Conservation (phyloP, 2,329 filamentous ascomycete genomes). For the Trichophyton equinum region DNA sequence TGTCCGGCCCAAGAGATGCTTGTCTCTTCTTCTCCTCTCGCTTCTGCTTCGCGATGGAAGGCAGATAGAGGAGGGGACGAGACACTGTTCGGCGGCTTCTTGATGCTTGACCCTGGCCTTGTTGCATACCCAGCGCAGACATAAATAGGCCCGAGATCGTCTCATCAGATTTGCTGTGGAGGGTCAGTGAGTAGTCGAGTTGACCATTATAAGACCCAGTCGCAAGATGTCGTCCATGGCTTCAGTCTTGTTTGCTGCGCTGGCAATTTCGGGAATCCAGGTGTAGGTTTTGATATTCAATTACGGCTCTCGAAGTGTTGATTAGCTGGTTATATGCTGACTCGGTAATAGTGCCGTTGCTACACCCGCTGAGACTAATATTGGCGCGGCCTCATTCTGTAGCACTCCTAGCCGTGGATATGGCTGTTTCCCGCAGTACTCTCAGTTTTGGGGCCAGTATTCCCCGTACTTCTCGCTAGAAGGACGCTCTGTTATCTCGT, state of each 20-base stretch:
- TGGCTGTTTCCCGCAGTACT: constrained; percentile 28
- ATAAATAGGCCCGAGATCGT: background rate
- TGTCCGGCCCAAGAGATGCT: too few relatives aligned
- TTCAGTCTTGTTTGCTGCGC: background rate
- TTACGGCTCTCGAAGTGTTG: background rate
- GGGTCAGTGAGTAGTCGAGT: too few relatives aligned
- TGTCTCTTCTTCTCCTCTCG: too few relatives aligned
- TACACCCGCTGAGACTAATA: background rate
- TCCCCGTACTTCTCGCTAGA: constrained; percentile 65
- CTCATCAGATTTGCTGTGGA: background rate
- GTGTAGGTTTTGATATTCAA: background rate
- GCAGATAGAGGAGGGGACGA: background rate
- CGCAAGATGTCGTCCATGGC: background rate
- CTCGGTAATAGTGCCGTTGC: background rate
- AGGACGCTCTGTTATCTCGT: constrained; percentile 47
- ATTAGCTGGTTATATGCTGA: background rate
- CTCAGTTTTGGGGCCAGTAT: constrained; percentile 74
- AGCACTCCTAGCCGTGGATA: constrained; percentile 5
- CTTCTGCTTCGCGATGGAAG: too few relatives aligned
- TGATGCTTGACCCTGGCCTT: too few relatives aligned
- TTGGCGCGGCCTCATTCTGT: background rate
- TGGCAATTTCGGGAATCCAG: background rate
- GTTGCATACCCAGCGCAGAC: background rate
- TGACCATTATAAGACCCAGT: background rate
- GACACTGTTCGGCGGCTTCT: background rate